Base-by-base conservation (phyloP, 169 alveolate species). In the Cryptosporidium ubiquitum region DNA sequence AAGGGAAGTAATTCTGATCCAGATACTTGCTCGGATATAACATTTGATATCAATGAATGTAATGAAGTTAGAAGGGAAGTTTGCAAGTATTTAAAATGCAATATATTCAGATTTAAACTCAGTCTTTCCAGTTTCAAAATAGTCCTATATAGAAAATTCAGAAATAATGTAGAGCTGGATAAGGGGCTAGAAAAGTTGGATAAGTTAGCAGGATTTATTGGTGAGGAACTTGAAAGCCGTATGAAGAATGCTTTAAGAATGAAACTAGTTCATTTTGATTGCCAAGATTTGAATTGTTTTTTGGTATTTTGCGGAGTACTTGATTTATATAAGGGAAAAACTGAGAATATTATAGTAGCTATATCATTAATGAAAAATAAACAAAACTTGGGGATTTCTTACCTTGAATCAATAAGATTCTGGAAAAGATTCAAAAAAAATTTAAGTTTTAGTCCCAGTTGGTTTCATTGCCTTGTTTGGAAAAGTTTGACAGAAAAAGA, bases 181-280 rank as follows among this genome's bases (percentile, higher is more conserved):
- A 58, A 73, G 9, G 51, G 51, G 29, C 18, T 73, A 44, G 44
- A 7, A 2, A 55, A 73, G 23, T 37, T 73, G 5, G 69, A 73
- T 37, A 55, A 58, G 10, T 10, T 73, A 3, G 85, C 85, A 31
- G 37, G 37, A 23, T 73, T 51, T 31, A 73, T 73, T 44, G 70
- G 51, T 18, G 51, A 57, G 47, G 85, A 73, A 23, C 85, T 73
- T 14, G 70, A 73, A 57, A n/a, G 42, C 6, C 85, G 85, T 73
- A 31, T 73, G 51, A 57, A 31, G 31, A 73, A 35, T 58, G 1
- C 23, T 31, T 39, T 73, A 26, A 73, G 18, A 2, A 2, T 73
- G n/a, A 73, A 73, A 26, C 40, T 73, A n/a, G 68, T 73, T n/a
- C 49, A 58, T 73, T 57, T 73, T 31, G 70, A 73, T 18, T 57